These are phyloP conservation scores for Microbotryomycetes sp. DNA, from an alignment of 1,284 basidiomycete genomes.

Conservation along the genomic window DNA sequence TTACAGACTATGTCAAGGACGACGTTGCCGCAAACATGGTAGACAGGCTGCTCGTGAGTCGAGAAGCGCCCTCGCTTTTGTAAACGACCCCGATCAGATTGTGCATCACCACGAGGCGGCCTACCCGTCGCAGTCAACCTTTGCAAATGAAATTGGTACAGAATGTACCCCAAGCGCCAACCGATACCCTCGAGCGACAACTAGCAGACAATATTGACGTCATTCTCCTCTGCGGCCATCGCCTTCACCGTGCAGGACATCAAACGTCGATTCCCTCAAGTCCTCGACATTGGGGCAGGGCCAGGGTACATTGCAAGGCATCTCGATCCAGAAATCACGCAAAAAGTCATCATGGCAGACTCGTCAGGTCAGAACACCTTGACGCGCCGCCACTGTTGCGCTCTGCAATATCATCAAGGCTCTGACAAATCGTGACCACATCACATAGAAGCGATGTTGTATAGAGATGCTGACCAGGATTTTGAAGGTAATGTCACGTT, in stretches of 20 bases:
- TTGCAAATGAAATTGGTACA: no score
- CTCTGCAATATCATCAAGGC: background rate
- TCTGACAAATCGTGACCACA: background rate
- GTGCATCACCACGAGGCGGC: no score
- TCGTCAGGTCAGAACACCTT: slow-evolving; percentile 57
- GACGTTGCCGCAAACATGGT: slow-evolving; percentile 85
- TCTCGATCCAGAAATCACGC: slow-evolving; percentile 61
- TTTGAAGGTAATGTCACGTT: slow-evolving; percentile 62
- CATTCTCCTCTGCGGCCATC: no score
- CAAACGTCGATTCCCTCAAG: slow-evolving; percentile 67
- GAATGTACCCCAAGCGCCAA: no score
- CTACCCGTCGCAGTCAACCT: no score
- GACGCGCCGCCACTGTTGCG: background rate
- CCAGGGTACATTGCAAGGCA: slow-evolving; percentile 84
- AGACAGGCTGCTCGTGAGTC: slow-evolving; percentile 69
- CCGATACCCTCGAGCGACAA: no score
- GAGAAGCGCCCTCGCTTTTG: background rate
- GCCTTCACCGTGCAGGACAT: slow-evolving; percentile 62
- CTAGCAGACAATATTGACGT: no score
- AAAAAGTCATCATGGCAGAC: slow-evolving; percentile 80
- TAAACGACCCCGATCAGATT: no score
- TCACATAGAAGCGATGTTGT: slow-evolving; percentile 52
- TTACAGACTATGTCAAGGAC: slow-evolving; percentile 86
- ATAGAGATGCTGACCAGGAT: slow-evolving; percentile 63
- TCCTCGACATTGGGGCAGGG: slow-evolving; percentile 91